Base-by-base conservation (phyloP, 164 flowering plant species). In the Aristolochia fimbriata region DNA sequence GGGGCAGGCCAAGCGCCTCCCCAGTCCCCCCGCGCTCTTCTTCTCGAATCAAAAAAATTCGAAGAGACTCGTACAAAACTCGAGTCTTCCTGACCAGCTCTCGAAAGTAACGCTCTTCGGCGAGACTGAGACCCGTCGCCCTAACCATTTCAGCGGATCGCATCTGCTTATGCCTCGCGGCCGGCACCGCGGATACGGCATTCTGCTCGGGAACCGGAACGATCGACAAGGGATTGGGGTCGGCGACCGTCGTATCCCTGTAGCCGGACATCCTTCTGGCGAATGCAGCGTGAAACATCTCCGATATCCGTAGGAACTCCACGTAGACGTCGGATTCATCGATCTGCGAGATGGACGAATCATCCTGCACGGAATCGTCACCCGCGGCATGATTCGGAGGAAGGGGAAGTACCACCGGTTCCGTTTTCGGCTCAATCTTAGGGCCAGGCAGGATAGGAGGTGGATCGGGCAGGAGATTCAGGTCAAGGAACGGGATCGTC, bases 91-190 rank as follows among this genome's bases (percentile, higher is more conserved):
- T 67, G 30, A 91, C 81, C 15, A 72, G 33, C 8, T 80, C 78
- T 9, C 98, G 72, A 58, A 76, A 85, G 59, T 78, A 67, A 19
- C 75, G 61, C 65, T 73, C 62, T 37, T 91, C 87, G 25, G 80
- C 81, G 4, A 63, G 9, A 1, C 70, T 66, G 10, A 87, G 67
- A 62, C 73, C 66, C 2, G 84, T 60, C 37, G 83, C 84, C 62
- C 97, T 69, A 5, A 85, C 92, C 58, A 90, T 80, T 75, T 90
- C 92, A 8, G 67, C n/a, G 1, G 90, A 81, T 31, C 95, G 74
- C 33, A 41, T 59, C 43, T 21, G 22, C 57, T 64, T 65, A 57
- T 52, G 47, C 72, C n/a, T 57, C 57, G 12, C 30, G 19, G 27
- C 25, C n/a, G 20, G 43, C 37, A 15, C 20, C 55, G 57, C 45